phyloP scores from a whole-genome alignment of 495 filamentous ascomycete species.

The Daldinia decipiens region DNA sequence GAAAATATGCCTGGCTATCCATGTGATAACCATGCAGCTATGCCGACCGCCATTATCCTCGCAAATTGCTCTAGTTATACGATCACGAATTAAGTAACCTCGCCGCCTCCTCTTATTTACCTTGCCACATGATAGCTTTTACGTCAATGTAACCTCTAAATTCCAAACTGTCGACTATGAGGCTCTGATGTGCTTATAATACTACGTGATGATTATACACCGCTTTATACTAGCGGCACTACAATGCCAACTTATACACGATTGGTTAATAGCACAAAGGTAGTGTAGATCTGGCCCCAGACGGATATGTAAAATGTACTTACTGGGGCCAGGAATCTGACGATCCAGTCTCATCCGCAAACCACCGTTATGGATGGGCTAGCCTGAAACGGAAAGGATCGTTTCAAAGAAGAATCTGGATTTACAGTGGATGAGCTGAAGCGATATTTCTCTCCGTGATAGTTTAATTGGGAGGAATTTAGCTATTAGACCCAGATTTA shows the following conservation, averaged over 20 bases:
- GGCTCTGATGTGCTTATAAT: too few relatives aligned
- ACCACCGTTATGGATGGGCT: neutral
- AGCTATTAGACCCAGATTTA: neutral
- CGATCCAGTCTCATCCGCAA: slow-evolving; percentile 10
- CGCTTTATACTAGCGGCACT: too few relatives aligned
- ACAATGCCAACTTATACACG: neutral
- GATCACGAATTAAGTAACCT: neutral
- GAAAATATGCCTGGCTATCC: neutral
- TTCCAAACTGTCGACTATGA: too few relatives aligned
- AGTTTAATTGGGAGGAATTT: neutral
- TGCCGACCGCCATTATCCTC: too few relatives aligned
- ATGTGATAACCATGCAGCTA: neutral
- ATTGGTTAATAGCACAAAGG: neutral
- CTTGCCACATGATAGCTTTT: too few relatives aligned
- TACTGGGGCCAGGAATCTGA: slow-evolving; percentile 2
- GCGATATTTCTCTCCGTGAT: neutral
- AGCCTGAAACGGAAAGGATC: slow-evolving; percentile 1
- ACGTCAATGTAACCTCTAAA: too few relatives aligned
- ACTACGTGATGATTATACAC: too few relatives aligned
- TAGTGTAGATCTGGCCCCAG: slow-evolving; percentile 3
- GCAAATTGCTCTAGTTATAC: neutral
- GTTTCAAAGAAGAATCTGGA: neutral
- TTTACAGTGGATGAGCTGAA: neutral
- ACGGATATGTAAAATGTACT: neutral
- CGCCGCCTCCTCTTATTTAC: too few relatives aligned